Base-by-base conservation (phyloP, 768 basidiomycete species). In the Suillus luteus region DNA sequence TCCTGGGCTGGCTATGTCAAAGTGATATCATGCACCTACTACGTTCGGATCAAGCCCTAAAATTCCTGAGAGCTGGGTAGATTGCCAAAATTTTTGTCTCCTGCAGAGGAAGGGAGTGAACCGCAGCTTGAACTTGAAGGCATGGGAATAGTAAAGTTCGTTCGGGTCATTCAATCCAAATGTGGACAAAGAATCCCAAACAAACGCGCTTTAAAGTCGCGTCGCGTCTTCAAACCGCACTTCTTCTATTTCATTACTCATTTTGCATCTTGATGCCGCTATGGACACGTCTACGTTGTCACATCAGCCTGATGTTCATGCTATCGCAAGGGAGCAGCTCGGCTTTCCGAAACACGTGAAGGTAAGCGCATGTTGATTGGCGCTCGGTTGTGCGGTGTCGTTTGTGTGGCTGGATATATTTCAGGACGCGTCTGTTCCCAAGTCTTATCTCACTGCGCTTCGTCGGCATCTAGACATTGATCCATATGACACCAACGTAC, bases 401-500 rank as follows among this genome's bases (percentile, higher is more conserved):
- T 49, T 63, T 61, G 52, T 14, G 27, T 43, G 12, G 57, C 31
- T 35, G 24, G 17, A 51, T 12, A 17, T 60, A 60, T 38, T 17
- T 35, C 12, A 60, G 60, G 60, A 60, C 15, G 43, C 60, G 19
- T 27, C 43, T 19, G n/a, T 71, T 15, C 67, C 70, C 31, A 44
- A 64, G 27, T 65, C 38, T 12, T 74, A 75, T 51, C 38, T 68
- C 35, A n/a, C 55, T 35, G 73, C 74, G 54, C 69, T 75, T 11
- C 54, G 51, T 41, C 67, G 60, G 52, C 71, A 72, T 65, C 12
- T 70, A 27, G 48, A 43, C 19, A 35, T 64, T 11, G 67, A 67
- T 55, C 63, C 61, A 9, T 44, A 72, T 37, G 75, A 75, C 37
- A 66, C 62, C 15, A 64, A 70, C 22, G 71, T 72, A 55, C 22